Conservation (phyloP, 163 green algal species). For the Chlorella variabilis region DNA sequence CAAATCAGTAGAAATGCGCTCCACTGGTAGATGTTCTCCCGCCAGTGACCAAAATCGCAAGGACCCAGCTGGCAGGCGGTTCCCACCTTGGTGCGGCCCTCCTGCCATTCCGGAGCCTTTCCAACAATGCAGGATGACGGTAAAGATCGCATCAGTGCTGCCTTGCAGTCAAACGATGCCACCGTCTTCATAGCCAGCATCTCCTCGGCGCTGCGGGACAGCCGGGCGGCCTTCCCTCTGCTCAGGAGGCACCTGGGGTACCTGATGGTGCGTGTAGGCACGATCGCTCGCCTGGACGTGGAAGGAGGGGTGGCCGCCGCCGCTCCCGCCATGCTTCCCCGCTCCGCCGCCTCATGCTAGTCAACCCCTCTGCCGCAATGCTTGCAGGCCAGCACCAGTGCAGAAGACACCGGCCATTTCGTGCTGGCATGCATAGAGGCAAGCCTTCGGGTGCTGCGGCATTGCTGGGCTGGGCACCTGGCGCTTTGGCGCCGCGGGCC, state of each 20-base stretch:
- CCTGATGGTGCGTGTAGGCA: too few species aligned
- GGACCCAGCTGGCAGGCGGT: too few species aligned
- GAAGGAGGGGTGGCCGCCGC: too few species aligned
- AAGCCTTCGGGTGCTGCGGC: background rate
- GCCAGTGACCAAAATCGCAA: too few species aligned
- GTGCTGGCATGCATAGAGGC: conserved; percentile 8
- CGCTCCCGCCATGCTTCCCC: background rate
- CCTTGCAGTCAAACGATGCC: background rate
- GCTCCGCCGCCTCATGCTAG: background rate
- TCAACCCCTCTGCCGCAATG: too few species aligned
- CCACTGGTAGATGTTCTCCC: too few species aligned
- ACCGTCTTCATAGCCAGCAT: background rate
- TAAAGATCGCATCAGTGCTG: too few species aligned
- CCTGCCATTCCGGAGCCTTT: too few species aligned
- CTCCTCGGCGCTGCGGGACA: background rate
- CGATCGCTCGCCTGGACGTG: too few species aligned
- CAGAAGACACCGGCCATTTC: background rate
- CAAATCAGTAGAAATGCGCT: too few species aligned
- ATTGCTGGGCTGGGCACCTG: background rate
- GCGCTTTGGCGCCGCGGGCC: background rate
- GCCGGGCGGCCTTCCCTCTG: background rate
- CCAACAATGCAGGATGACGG: too few species aligned
- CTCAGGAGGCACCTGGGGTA: background rate
- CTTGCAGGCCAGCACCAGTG: background rate
- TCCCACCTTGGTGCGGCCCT: too few species aligned